Evolutionary conservation across 495 filamentous ascomycete species (phyloP), one percentile per base, ranked within the genome.

Genomic region (Lindgomyces ingoldianus): DNA sequence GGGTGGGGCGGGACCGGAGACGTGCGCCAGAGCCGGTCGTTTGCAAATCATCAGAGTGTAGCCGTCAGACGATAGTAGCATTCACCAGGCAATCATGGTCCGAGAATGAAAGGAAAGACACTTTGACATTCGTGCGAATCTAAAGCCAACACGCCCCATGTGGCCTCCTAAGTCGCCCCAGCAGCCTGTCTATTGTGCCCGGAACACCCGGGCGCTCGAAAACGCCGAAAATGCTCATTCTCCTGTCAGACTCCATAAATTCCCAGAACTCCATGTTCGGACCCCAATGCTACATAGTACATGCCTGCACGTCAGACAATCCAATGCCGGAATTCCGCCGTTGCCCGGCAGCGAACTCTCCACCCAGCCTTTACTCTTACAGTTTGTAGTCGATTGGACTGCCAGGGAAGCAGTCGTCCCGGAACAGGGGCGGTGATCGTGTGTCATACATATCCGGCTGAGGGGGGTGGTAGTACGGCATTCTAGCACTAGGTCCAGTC

Each of bases 371-470:
- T n/a, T 52, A 52, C 4, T n/a, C 22, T 4, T 53, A 61, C 45
- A 53, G 18, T 30, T 50, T 33, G 51, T 53, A 68, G 8, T 27
- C 58, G 29, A 39, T 67, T 18, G 60, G 65, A 25, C 53, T 68
- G 0, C 24, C 60, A 10, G 46, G 27, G 45, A 58, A 70, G 52
- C 51, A 45, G 27, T 62, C 58, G 53, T 65, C 58, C 25, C 61
- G 57, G 57, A 69, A 69, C 6, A 69, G 46, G 30, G 66, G 55
- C 47, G 64, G 60, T 9, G 65, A 64, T 22, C 53, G 53, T 29
- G 46, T 18, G 18, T 64, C 59, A 19, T 65, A 65, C 55, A 54
- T 27, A 11, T 60, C 55, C 30, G 55, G 55, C 16, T 36, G 55
- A 19, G 65, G 65, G n/a, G 62, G 51, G 12, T 61, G 61, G 26